Conservation (phyloP, 306 rosid species). For the Vicia villosa region DNA sequence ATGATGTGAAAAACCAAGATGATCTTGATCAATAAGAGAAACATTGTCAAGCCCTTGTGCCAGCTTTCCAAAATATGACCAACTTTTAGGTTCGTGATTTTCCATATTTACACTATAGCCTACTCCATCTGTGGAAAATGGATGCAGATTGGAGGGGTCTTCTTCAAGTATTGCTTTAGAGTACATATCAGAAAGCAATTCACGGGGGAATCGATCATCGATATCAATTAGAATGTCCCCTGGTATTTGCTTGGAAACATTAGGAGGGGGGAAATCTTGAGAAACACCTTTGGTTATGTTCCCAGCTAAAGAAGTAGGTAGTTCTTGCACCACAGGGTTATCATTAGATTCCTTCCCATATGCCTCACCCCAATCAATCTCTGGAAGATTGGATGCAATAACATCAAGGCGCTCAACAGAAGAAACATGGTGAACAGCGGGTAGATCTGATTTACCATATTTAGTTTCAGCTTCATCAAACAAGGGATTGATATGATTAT, state of each 20-base stretch:
- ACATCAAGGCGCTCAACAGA: conserved; percentile 52
- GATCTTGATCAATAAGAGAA: conserved; percentile 85
- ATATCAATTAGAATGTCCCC: conserved; percentile 81
- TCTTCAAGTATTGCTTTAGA: conserved; percentile 77
- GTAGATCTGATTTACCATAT: conserved; percentile 33
- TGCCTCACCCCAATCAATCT: conserved; percentile 50
- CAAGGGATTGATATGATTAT: conserved; percentile 29
- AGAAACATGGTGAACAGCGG: conserved; percentile 40
- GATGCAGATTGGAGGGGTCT: conserved; percentile 45
- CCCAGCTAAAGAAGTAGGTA: conserved; percentile 47
- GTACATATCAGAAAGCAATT: conserved; percentile 74
- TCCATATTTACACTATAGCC: conserved; percentile 77
- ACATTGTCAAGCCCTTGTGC: conserved; percentile 67
- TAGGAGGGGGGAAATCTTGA: conserved; percentile 44
- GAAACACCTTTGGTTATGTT: conserved; percentile 41
- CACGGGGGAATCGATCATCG: conserved; percentile 83
- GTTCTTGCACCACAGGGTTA: conserved; percentile 37
- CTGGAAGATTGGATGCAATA: conserved; percentile 54
- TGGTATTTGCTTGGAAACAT: conserved; percentile 52
- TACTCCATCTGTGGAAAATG: conserved; percentile 59
- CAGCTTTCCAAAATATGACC: conserved; percentile 78
- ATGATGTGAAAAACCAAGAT: conserved; percentile 57
- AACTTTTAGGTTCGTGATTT: conserved; percentile 71
- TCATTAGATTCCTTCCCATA: conserved; percentile 43
- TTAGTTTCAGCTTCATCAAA: conserved; percentile 41